Base-by-base conservation (phyloP, 1,284 basidiomycete genomes). In the Thecaphora thlaspeos region DNA sequence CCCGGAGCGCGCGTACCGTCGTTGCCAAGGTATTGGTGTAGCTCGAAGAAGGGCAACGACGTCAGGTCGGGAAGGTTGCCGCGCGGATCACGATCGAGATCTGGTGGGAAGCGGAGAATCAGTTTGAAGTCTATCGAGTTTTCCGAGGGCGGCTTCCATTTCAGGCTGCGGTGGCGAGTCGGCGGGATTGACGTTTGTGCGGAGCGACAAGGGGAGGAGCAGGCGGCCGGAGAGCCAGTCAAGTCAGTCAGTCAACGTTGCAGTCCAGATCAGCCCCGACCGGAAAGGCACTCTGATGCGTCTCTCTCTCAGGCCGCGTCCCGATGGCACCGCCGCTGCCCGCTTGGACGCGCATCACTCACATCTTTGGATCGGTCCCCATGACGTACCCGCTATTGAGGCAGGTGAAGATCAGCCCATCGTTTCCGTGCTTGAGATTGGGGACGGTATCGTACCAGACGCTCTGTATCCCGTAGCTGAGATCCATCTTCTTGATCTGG, bases 51-150 rank as follows among this genome's bases (percentile, higher is more conserved):
- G 0, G 95, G 95, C 78, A 93, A 96, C 10, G 87, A 87, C 48
- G 81, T 82, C 58, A 87, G 88, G 73, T 98, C 91, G 0, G 90
- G 88, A 70, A 64, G 53, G 18, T 65, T 63, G 77, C 24, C 26
- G 80, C 78, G 2, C 10, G 68, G 67, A 26, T 72, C 73, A 12
- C 41, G 42, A 5, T 62, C 54, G 1, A 72, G 48, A 30, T 75
- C 71, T 0, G 91, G 86, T 2, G 94, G 92, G 77, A 98, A 99
- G 34, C 90, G 86, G 18, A 99, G 82, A 47, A 93, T 84, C 14
- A 98, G 86, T 76, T 91, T 91, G 82, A 98, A 98, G 79, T 99
- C 95, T 73, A 98, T 89, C 3, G 91, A 92, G 79, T 99, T 99
- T 75, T 98, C 95, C 2, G 88, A 89, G 3, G 95, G 92, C 1